Percentiles rank a stretch among this genome's conserved stretches.
phyloP scores from a whole-genome alignment of 1,284 basidiomycete species.

The Ganoderma boninense region DNA sequence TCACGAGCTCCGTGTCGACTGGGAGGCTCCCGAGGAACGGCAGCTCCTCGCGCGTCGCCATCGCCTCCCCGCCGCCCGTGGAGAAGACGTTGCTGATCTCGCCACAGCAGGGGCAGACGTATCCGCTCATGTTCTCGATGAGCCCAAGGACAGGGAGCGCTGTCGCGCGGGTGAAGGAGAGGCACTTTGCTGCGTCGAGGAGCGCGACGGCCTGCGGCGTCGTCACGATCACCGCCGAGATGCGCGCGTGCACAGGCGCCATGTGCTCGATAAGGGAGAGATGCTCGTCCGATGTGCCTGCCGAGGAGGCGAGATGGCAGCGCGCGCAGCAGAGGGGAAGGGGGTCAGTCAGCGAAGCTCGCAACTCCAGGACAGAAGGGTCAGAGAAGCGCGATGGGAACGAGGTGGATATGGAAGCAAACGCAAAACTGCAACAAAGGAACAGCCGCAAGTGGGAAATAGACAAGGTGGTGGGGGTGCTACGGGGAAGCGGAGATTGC shows the following conservation, averaged over 20 bases:
- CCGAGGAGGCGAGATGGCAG: conserved; percentile 14
- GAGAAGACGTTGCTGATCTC: conserved; percentile 97
- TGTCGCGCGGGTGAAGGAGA: conserved; percentile 93
- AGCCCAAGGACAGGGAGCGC: conserved; percentile 91
- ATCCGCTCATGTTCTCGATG: conserved; percentile 99
- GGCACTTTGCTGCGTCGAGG: conserved; percentile 94
- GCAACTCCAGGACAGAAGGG: background rate
- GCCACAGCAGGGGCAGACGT: conserved; percentile 94
- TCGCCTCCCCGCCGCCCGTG: conserved; percentile 89
- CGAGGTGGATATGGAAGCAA: conserved; percentile 1
- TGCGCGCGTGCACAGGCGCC: conserved; percentile 81
- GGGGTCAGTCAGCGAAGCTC: conserved; percentile 17
- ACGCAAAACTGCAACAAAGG: background rate
- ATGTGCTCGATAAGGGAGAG: conserved; percentile 95
- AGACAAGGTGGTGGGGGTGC: background rate
- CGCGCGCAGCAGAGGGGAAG: conserved; percentile 1
- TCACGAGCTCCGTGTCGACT: conserved; percentile 93
- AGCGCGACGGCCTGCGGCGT: conserved; percentile 98
- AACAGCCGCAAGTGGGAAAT: background rate
- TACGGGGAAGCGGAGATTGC: background rate
- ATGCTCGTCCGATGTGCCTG: conserved; percentile 98
- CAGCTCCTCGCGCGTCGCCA: conserved; percentile 81
- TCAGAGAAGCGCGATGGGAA: background rate
- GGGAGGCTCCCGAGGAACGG: conserved; percentile 91
- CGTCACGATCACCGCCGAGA: conserved; percentile 91